These are phyloP conservation scores for Skeletonema grethae DNA, from an alignment of 108 stramenopile genomes.

Conservation along the genomic window DNA sequence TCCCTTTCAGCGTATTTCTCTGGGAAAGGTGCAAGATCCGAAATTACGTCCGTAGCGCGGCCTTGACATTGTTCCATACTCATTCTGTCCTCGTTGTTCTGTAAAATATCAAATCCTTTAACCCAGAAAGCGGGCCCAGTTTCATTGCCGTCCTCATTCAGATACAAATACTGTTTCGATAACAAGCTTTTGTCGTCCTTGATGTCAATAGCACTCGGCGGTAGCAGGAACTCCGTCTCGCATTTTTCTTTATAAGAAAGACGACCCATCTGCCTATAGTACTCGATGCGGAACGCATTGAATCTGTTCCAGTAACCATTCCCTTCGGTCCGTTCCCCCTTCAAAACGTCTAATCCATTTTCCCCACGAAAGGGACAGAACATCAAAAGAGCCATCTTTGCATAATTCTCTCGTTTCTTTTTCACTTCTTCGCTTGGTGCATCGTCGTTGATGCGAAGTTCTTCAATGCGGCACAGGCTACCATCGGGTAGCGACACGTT, in stretches of 20 bases:
- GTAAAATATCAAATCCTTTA: conserved; percentile 23
- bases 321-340: too few relatives aligned
- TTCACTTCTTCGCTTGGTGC: background rate
- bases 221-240: background rate
- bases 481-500: conserved; percentile 10
- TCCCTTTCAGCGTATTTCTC: background rate
- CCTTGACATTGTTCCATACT: conserved; percentile 14
- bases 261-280: background rate
- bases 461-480: conserved; percentile 20
- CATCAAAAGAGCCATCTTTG: conserved; percentile 32
- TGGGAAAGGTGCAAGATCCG: background rate
- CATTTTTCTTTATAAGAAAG: background rate
- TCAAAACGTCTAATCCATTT: background rate
- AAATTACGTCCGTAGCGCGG: conserved; percentile 15
- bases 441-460: conserved; percentile 5
- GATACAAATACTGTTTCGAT: background rate
- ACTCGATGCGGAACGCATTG: background rate
- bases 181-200: background rate
- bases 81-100: conserved; percentile 20
- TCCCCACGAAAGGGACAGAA: conserved; percentile 25
- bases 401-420: conserved; percentile 32
- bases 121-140: conserved; percentile 3
- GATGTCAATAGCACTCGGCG: too few relatives aligned
- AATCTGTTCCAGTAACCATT: conserved; percentile 3
- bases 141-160: background rate